Percentiles rank a stretch among this genome's conserved stretches.
Conservation (phyloP, 768 basidiomycete genomes). For the Russula virescens region DNA sequence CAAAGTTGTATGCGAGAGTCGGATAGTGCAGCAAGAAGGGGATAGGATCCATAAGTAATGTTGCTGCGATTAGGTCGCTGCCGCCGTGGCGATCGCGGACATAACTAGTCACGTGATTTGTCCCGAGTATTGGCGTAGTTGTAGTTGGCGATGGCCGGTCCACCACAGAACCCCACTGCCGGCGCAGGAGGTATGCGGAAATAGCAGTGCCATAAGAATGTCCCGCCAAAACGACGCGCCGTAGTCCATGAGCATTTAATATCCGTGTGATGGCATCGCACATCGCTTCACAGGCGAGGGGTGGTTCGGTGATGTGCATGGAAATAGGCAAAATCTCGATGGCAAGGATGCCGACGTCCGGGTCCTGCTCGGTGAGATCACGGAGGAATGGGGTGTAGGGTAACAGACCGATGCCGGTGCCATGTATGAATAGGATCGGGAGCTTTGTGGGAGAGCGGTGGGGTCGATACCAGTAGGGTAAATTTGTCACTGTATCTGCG, state of each 20-base stretch:
- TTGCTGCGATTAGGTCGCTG: slow-evolving; percentile 35
- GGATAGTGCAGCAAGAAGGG: slow-evolving; percentile 60
- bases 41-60: slow-evolving; percentile 58
- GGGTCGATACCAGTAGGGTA: slow-evolving; percentile 46
- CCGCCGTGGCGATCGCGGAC: too few species aligned
- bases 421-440: slow-evolving; percentile 62
- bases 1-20: slow-evolving; percentile 57
- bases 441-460: slow-evolving; percentile 43
- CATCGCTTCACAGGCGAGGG: slow-evolving; percentile 39
- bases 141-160: not conserved
- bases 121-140: too few species aligned
- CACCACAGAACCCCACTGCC: slow-evolving; percentile 25
- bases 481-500: slow-evolving; percentile 24
- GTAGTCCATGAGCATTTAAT: slow-evolving; percentile 39
- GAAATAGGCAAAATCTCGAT: slow-evolving; percentile 56
- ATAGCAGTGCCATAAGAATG: slow-evolving; percentile 64
- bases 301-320: slow-evolving; percentile 52
- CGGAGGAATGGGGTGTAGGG: slow-evolving; percentile 50
- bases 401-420: slow-evolving; percentile 63
- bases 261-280: slow-evolving; percentile 40
- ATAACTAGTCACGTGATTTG: not conserved
- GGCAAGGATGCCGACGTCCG: slow-evolving; percentile 52
- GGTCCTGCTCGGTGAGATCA: slow-evolving; percentile 39
- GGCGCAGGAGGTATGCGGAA: slow-evolving; percentile 46
- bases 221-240: slow-evolving; percentile 40